Conservation (phyloP, 2,329 filamentous ascomycete species). For the Verticillium longisporum region DNA sequence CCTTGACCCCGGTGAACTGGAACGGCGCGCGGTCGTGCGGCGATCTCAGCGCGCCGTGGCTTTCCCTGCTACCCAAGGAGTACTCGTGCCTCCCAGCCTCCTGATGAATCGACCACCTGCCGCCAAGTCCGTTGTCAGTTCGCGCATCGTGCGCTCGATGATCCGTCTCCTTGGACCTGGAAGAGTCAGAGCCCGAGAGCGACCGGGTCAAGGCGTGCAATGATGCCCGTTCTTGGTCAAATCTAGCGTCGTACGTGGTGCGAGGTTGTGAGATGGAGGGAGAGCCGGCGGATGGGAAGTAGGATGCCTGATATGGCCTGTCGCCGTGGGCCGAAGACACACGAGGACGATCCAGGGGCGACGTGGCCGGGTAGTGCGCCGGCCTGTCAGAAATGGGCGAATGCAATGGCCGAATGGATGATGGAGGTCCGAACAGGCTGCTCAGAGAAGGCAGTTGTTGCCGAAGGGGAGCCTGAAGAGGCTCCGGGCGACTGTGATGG, state of each 20-base stretch:
- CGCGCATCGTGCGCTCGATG: constrained; percentile 25
- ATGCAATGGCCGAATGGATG: constrained; percentile 33
- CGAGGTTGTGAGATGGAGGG: constrained; percentile 35
- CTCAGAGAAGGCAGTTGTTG: constrained; percentile 50
- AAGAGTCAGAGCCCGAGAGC: constrained; percentile 37
- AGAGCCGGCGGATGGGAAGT: constrained; percentile 34
- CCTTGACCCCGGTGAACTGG: constrained; percentile 29
- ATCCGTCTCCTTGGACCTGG: constrained; percentile 33
- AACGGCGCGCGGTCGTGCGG: constrained; percentile 26
- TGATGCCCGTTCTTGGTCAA: constrained; percentile 32
- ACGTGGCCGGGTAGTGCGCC: constrained; percentile 32
- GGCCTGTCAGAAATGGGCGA: constrained; percentile 41
- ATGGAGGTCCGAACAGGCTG: constrained; percentile 47
- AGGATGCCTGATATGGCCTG: constrained; percentile 33
- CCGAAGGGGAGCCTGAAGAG: constrained; percentile 21
- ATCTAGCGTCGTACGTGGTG: constrained; percentile 37
- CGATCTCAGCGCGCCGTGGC: constrained; percentile 20
- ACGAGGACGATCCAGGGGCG: constrained; percentile 40
- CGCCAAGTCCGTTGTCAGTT: constrained; percentile 26
- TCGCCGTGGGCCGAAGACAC: constrained; percentile 28
- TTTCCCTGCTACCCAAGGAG: constrained; percentile 34
- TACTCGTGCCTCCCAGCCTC: constrained; percentile 39
- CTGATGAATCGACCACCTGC: constrained; percentile 29
- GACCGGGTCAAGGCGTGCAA: constrained; percentile 20
- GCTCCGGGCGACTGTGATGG: constrained; percentile 26